phyloP scores from a whole-genome alignment of 2,329 filamentous ascomycete genomes.

The Fusarium phyllophilum region DNA sequence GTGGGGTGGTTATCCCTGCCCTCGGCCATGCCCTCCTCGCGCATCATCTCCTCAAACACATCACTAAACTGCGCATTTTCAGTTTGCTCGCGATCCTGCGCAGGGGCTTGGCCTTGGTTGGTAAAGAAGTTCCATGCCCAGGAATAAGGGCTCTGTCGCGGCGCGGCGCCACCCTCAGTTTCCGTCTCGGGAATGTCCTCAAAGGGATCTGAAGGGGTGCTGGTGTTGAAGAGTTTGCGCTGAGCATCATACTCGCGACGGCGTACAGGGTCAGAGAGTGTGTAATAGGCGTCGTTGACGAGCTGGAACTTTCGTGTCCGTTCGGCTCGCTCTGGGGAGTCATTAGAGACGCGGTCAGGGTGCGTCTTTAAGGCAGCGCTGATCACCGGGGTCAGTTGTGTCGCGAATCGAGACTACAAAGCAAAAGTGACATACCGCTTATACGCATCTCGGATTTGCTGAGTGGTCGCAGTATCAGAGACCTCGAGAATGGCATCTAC shows the following conservation, averaged over 20 bases:
- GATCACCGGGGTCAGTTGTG: slow-evolving; percentile 28
- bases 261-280: slow-evolving; percentile 80
- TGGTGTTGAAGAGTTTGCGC: slow-evolving; percentile 48
- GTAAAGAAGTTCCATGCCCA: slow-evolving; percentile 79
- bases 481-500: slow-evolving; percentile 80
- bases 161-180: slow-evolving; percentile 52
- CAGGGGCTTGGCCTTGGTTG: slow-evolving; percentile 44
- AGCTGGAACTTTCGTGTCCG: slow-evolving; percentile 91
- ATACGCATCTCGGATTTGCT: slow-evolving; percentile 93
- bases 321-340: slow-evolving; percentile 82
- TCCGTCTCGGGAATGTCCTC: slow-evolving; percentile 48
- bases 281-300: slow-evolving; percentile 94
- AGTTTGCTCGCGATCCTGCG: slow-evolving; percentile 61
- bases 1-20: slow-evolving; percentile 68
- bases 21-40: slow-evolving; percentile 85
- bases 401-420: neutral
- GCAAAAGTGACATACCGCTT: slow-evolving; percentile 71
- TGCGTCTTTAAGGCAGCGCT: slow-evolving; percentile 92
- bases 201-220: slow-evolving; percentile 55
- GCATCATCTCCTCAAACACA: slow-evolving; percentile 89
- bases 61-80: slow-evolving; percentile 87
- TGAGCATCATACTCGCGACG: slow-evolving; percentile 87
- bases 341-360: slow-evolving; percentile 85
- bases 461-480: slow-evolving; percentile 75
- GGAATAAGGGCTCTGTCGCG: slow-evolving; percentile 69